Evolutionary conservation across 2,329 filamentous ascomycete genomes (phyloP).

Genomic region (Cercospora janseana): DNA sequence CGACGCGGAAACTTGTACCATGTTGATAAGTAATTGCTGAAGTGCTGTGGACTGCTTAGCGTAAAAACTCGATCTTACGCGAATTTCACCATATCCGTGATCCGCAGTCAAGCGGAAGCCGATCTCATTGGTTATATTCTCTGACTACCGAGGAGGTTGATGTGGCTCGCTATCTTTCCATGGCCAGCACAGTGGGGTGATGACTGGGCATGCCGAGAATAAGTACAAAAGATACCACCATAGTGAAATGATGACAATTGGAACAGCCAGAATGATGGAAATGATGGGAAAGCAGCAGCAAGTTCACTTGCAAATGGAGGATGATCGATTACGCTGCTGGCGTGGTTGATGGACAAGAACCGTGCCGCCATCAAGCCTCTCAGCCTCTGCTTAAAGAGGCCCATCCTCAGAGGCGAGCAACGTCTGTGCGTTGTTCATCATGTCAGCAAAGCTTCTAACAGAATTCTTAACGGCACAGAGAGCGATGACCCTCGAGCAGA

Average conservation of each 20-base stretch:
- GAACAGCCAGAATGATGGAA: background rate
- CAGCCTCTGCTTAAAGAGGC: no score
- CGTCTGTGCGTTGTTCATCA: no score
- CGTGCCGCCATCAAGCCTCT: no score
- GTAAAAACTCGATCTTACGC: background rate
- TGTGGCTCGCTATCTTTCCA: background rate
- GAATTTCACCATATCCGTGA: background rate
- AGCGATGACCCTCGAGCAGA: no score
- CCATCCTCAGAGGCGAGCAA: no score
- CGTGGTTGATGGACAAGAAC: no score
- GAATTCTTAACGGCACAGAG: no score
- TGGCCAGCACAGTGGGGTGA: conserved; percentile 1
- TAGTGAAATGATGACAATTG: background rate
- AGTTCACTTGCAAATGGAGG: no score
- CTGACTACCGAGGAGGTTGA: background rate
- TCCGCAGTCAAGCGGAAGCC: background rate
- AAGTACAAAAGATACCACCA: no score
- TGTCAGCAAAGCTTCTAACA: no score
- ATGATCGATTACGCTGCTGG: no score
- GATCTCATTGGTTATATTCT: background rate
- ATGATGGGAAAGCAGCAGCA: no score
- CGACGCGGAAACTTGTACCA: background rate
- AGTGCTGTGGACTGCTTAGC: background rate
- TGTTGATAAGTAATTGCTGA: background rate
- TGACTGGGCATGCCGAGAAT: background rate